These are phyloP conservation scores for Delitschia confertaspora DNA, from an alignment of 495 filamentous ascomycete genomes.

Conservation along the genomic window DNA sequence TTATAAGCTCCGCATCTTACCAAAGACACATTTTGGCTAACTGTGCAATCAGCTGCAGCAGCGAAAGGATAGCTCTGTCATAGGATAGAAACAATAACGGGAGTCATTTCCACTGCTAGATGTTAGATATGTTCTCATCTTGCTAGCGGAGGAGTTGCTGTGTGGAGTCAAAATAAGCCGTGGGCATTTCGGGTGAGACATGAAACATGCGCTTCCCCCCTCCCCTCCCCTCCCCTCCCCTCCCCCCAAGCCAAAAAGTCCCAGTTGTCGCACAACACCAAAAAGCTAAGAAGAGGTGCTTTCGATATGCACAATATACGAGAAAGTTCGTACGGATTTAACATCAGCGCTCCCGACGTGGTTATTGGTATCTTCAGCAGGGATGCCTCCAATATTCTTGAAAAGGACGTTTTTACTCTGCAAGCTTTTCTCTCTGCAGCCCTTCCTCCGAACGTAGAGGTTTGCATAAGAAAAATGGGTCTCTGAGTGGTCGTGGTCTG, in stretches of 20 bases:
- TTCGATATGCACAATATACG: slow-evolving; percentile 1
- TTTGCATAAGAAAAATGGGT: slow-evolving; percentile 4
- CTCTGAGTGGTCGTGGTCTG: slow-evolving; percentile 2
- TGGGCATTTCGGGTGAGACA: neutral
- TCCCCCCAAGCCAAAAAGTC: neutral
- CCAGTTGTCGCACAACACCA: slow-evolving; percentile 1
- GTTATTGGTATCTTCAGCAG: neutral
- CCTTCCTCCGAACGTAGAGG: neutral
- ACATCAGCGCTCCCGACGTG: neutral
- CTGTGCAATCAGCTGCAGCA: too few species aligned
- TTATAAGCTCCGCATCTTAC: neutral
- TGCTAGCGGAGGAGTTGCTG: too few species aligned
- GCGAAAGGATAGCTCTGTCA: too few species aligned
- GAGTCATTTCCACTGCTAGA: neutral
- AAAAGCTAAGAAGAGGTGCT: neutral
- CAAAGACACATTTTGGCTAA: slow-evolving; percentile 1
- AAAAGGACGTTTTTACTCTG: neutral
- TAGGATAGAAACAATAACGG: neutral
- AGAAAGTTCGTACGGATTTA: neutral
- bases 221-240: too few species aligned
- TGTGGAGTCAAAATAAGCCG: neutral
- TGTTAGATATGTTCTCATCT: neutral
- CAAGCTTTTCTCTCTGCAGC: neutral
- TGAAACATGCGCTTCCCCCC: too few species aligned
- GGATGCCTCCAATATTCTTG: neutral